Evolutionary conservation across 148 eudicot species (phyloP).

Genomic region (Chenopodium album): DNA sequence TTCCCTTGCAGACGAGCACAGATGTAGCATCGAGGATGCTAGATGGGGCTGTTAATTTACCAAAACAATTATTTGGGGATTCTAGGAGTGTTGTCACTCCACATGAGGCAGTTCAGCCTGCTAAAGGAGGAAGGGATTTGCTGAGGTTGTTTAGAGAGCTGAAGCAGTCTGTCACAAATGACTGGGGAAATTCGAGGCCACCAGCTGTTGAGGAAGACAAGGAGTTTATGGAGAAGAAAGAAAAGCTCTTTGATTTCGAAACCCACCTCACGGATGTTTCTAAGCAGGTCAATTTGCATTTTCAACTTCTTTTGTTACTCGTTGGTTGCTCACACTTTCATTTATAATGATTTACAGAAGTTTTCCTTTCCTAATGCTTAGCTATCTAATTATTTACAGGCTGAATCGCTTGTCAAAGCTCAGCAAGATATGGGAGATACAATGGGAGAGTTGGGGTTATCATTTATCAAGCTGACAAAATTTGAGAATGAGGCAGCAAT

Average conservation of each 20-base stretch:
- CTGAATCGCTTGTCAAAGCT: slow-evolving; percentile 83
- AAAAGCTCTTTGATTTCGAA: slow-evolving; percentile 65
- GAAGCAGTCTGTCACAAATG: slow-evolving; percentile 75
- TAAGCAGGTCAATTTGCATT: slow-evolving; percentile 62
- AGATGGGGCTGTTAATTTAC: slow-evolving; percentile 81
- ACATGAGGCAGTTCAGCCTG: slow-evolving; percentile 79
- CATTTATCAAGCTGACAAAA: slow-evolving; percentile 81
- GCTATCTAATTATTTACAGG: slow-evolving; percentile 39
- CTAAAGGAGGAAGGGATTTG: slow-evolving; percentile 87
- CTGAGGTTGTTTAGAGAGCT: slow-evolving; percentile 81
- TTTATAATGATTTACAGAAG: background rate
- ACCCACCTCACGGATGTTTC: slow-evolving; percentile 62
- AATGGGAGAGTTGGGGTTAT: slow-evolving; percentile 85
- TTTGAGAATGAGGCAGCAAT: slow-evolving; percentile 75
- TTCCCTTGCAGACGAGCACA: slow-evolving; percentile 63
- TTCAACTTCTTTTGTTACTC: background rate
- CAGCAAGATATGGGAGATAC: slow-evolving; percentile 89
- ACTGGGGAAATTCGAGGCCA: slow-evolving; percentile 69
- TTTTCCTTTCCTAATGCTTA: slow-evolving; percentile 12
- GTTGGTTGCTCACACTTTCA: slow-evolving; percentile 5
- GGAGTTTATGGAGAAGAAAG: slow-evolving; percentile 78
- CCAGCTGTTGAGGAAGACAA: slow-evolving; percentile 72
- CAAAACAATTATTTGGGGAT: slow-evolving; percentile 78
- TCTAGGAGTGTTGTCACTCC: slow-evolving; percentile 46
- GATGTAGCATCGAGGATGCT: slow-evolving; percentile 83